Base-by-base conservation (phyloP, 768 basidiomycete genomes). In the Xerocomellus chrysenteron region DNA sequence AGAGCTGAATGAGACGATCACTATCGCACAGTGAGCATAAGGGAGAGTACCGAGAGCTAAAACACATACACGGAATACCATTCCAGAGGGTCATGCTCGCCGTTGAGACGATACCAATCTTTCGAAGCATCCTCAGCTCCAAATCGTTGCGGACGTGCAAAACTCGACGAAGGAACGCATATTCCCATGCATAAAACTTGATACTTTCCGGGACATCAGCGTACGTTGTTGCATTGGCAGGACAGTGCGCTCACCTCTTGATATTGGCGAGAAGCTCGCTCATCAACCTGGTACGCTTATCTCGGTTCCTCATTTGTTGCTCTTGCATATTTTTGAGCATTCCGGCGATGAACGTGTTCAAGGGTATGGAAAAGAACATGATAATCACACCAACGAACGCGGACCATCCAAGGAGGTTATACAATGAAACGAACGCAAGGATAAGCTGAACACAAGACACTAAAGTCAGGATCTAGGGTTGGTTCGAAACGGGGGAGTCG, bases 101-200 rank as follows among this genome's bases (percentile, higher is more conserved):
- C 0, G 88, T 81, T 80, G 85, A 85, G 12, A 81, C 74, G 28
- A 95, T 16, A 3, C 92, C 93, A 55, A 97, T 94, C 69, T 85
- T 90, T 56, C 78, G 80, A 40, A 98, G 78, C 83, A 90, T 86
- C 58, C 78, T 84, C 45, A 98, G 68, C 69, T 95, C 94, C 61
- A 85, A 77, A 52, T 90, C 82, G 66, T 94, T 93, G 39, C 93
- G 78, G 4, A 94, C 88, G 24, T 83, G 78, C 16, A 86, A 73
- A 26, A 98, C 82, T 55, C 85, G 86, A 47, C 85, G 79, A 32
- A 90, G 80, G 66, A 98, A 97, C 5, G 90, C 87, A 64, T 87
- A 83, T 73, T 98, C 95, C 95, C 95, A 98, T 3, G 90, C 92
- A 70, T 95, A 96, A 8, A 94, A 74, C 68, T 94, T 92, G 71